phyloP scores from a whole-genome alignment of 768 basidiomycete species.

The Pisolithus orientalis region DNA sequence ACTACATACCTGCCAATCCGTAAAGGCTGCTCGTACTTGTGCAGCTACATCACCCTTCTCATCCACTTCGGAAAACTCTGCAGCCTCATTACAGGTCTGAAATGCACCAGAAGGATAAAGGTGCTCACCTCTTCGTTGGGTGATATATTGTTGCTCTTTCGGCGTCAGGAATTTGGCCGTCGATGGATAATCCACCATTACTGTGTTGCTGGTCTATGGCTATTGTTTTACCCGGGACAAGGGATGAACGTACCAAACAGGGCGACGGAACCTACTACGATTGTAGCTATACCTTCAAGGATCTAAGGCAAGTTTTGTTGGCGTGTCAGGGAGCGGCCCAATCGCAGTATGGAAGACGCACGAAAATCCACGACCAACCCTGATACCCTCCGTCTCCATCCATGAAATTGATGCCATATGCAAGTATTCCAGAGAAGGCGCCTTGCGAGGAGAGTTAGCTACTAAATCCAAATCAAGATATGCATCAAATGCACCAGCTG shows the following conservation, averaged over 20 bases:
- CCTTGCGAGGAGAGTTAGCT: conserved; percentile 11
- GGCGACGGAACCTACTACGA: conserved; percentile 46
- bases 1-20: conserved; percentile 52
- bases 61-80: conserved; percentile 31
- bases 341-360: conserved; percentile 21
- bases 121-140: conserved; percentile 49
- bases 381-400: conserved; percentile 35
- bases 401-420: conserved; percentile 52
- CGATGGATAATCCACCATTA: conserved; percentile 53
- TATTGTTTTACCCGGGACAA: background rate
- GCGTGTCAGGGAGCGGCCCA: background rate
- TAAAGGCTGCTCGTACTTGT: conserved; percentile 45
- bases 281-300: conserved; percentile 57
- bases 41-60: conserved; percentile 55
- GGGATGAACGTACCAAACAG: conserved; percentile 34
- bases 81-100: conserved; percentile 37
- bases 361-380: conserved; percentile 70
- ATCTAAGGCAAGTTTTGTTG: conserved; percentile 16
- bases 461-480: background rate
- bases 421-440: conserved; percentile 56
- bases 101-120: too few relatives aligned
- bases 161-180: conserved; percentile 57
- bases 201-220: conserved; percentile 18
- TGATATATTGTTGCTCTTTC: conserved; percentile 50
- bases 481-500: conserved; percentile 35